Conservation (phyloP, 345 rosid genomes). For the Ricinus communis region DNA sequence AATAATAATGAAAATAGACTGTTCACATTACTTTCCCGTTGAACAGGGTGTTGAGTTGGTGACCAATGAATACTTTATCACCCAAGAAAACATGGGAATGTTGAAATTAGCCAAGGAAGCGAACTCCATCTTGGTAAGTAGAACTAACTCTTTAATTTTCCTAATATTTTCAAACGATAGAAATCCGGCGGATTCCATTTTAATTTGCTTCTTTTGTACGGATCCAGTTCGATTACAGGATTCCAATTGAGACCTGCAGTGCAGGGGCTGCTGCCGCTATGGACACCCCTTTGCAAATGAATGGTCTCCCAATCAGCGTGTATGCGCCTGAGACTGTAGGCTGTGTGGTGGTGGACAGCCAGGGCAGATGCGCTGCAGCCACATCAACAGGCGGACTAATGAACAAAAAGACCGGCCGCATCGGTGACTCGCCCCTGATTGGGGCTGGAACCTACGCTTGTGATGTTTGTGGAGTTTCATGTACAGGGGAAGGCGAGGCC, state of each 20-base stretch:
- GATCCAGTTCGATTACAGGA: slow-evolving; percentile 81
- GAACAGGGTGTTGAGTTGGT: slow-evolving; percentile 76
- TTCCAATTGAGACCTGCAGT: slow-evolving; percentile 55
- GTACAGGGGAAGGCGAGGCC: slow-evolving; percentile 98
- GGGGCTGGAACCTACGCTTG: slow-evolving; percentile 93
- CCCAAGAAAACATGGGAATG: slow-evolving; percentile 87
- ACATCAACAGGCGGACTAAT: slow-evolving; percentile 95
- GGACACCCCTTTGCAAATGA: slow-evolving; percentile 65
- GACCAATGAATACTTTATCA: slow-evolving; percentile 77
- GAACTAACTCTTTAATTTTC: background rate
- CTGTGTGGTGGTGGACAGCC: slow-evolving; percentile 80
- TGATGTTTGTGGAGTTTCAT: slow-evolving; percentile 73
- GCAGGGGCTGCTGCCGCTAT: slow-evolving; percentile 58
- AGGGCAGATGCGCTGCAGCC: slow-evolving; percentile 86
- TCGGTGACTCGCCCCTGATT: slow-evolving; percentile 95
- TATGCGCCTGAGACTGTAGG: slow-evolving; percentile 97
- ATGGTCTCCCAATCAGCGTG: slow-evolving; percentile 85
- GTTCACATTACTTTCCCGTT: no score
- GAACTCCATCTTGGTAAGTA: slow-evolving; percentile 78
- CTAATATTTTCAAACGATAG: background rate
- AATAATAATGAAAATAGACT: no score
- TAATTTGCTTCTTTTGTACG: background rate
- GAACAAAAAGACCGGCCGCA: slow-evolving; percentile 87
- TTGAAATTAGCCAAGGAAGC: slow-evolving; percentile 85
- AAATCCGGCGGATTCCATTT: background rate